Conservation (phyloP, 768 basidiomycete species). For the Gloeophyllum trabeum region DNA sequence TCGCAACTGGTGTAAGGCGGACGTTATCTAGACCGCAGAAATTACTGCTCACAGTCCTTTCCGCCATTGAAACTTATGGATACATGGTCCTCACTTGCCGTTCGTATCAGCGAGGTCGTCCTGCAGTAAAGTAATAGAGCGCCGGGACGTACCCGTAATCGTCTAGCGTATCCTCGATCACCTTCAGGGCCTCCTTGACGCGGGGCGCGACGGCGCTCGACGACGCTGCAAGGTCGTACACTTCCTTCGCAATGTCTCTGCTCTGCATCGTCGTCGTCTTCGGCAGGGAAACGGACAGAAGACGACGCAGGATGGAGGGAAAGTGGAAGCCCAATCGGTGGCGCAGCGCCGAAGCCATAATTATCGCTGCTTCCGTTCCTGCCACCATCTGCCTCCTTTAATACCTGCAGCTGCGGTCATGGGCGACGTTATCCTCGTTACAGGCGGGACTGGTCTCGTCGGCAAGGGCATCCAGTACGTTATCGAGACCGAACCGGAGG, state of each 20-base stretch:
- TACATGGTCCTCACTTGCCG: slow-evolving; percentile 48
- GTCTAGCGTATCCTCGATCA: slow-evolving; percentile 71
- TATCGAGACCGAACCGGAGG: slow-evolving; percentile 67
- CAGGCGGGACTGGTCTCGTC: slow-evolving; percentile 79
- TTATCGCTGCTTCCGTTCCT: too few relatives aligned
- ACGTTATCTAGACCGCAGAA: slow-evolving; percentile 3
- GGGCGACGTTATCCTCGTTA: slow-evolving; percentile 54
- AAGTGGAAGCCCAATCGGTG: too few relatives aligned
- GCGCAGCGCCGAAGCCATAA: too few relatives aligned
- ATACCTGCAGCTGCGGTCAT: neutral
- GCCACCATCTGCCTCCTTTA: too few relatives aligned
- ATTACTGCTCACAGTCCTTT: slow-evolving; percentile 68
- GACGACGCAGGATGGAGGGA: too few relatives aligned
- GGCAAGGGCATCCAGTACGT: slow-evolving; percentile 76
- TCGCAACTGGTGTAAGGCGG: slow-evolving; percentile 2
- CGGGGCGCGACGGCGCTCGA: slow-evolving; percentile 40
- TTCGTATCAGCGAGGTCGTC: slow-evolving; percentile 4
- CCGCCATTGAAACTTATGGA: slow-evolving; percentile 97
- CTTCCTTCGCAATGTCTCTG: slow-evolving; percentile 39
- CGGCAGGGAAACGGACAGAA: neutral
- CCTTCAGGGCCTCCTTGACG: slow-evolving; percentile 71
- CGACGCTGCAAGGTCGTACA: slow-evolving; percentile 50
- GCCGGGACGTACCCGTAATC: slow-evolving; percentile 49
- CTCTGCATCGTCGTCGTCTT: slow-evolving; percentile 31
- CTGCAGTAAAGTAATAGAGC: neutral